Evolutionary conservation across 2,329 filamentous ascomycete genomes (phyloP).

Genomic region (Botryotinia calthae): DNA sequence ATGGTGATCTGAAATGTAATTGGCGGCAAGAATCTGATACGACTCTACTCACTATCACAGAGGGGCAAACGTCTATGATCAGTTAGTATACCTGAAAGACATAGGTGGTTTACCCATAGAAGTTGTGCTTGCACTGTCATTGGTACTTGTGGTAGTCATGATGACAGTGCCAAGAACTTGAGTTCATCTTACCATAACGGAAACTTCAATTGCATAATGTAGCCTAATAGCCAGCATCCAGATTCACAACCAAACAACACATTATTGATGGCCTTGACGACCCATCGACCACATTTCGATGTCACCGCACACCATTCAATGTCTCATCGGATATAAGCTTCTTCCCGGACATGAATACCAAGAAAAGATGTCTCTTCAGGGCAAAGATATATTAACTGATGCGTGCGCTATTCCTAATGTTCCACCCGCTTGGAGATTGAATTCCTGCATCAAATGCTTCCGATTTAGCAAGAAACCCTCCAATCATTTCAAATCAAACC

Average conservation of each 20-base stretch:
- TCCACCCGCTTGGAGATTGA: not conserved
- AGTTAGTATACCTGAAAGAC: not conserved
- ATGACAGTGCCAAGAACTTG: not conserved
- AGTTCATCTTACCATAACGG: not conserved
- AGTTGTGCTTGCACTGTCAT: not conserved
- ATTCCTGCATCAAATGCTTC: not conserved
- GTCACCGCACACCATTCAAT: too few species aligned
- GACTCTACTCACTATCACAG: not conserved
- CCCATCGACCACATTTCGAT: not conserved
- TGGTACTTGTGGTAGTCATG: not conserved
- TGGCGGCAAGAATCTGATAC: not conserved
- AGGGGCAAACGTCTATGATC: not conserved
- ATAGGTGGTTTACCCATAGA: not conserved
- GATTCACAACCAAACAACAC: too few species aligned
- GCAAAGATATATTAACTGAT: not conserved
- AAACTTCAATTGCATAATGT: not conserved
- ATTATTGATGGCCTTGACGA: not conserved
- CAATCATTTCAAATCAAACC: not conserved
- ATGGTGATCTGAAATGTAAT: not conserved
- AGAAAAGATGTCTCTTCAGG: not conserved
- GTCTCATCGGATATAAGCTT: too few species aligned
- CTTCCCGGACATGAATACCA: too few species aligned
- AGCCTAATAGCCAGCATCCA: not conserved
- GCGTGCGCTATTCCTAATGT: not conserved
- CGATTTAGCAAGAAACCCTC: not conserved